Base-by-base conservation (phyloP, 495 filamentous ascomycete species). In the Extremus antarcticus region DNA sequence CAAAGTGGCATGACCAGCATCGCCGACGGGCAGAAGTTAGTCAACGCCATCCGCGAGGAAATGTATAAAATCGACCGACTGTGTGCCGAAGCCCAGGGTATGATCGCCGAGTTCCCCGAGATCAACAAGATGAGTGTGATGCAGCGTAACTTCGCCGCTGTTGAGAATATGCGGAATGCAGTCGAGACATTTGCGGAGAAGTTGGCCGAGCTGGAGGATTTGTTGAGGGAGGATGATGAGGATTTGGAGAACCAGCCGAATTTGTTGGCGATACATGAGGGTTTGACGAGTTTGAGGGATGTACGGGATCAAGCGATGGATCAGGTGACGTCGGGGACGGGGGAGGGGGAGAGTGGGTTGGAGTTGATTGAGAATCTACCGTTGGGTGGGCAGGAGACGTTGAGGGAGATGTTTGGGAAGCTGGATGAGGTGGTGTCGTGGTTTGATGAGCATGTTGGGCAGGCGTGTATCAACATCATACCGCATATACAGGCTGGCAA, bases 51-150 rank as follows among this genome's bases (percentile, higher is more conserved):
- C 63, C 91, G 91, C 69, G 94, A 97, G 63, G 92, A 97, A 74
- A 90, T 99, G 76, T 85, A 90, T 75, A 92, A 92, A 71, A 96
- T 99, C 68, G 94, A 97, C 71, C 91, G 90, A 74, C 78, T 99
- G 49, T 97, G 92, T 72, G 86, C 88, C 56, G 94, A 97, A 68
- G 87, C 88, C 48, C 91, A 97, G 73, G 83, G 86, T 63, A 95
- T 95, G 80, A 95, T 97, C 54, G 80, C 84, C 55, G 92, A 97
- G 72, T 99, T 99, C 66, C 87, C 94, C 35, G 87, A 92, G 64
- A 95, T 99, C 70, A 95, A 96, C 68, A 74, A 87, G 59, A 82
- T 97, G 40, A 88, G 90, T 21, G 86, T 91, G 69, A 87, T 94
- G 24, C 92, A 99, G 70, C 78, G 90, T 55, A 94, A 97, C 67